These are phyloP conservation scores for Solanum tarijense DNA, from an alignment of 257 asterid species.

Conservation along the genomic window DNA sequence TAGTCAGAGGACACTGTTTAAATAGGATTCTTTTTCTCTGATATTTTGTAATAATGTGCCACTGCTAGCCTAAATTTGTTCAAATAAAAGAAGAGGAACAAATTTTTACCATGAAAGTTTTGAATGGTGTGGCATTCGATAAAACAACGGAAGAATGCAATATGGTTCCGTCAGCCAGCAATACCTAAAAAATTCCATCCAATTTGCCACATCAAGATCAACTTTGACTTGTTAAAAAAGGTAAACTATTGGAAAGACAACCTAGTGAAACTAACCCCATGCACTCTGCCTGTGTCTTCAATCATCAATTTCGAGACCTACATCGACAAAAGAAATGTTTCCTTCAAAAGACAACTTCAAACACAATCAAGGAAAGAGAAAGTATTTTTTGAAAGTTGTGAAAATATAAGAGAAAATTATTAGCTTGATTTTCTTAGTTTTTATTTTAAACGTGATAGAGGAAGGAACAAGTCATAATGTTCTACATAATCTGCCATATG, in stretches of 20 bases:
- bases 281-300: constrained; percentile 47
- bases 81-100: not conserved
- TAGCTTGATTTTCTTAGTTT: not conserved
- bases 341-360: not conserved
- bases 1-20: not conserved
- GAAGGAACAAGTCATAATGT: not conserved
- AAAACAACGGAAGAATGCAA: constrained; percentile 72
- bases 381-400: not conserved
- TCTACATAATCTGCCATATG: not conserved
- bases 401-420: not conserved
- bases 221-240: not conserved
- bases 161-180: constrained; percentile 70
- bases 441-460: not conserved
- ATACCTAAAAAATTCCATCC: constrained; percentile 44
- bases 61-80: not conserved
- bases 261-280: constrained; percentile 57
- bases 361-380: not conserved
- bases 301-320: constrained; percentile 65
- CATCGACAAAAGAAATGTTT: not conserved
- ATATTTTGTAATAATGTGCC: not conserved
- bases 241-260: not conserved
- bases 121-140: constrained; percentile 98
- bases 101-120: constrained; percentile 65
- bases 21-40: not conserved
- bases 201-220: not conserved